Evolutionary conservation across 1,139 yeast genomes (phyloP).

Genomic region (Magnusiomyces suaveolens): DNA sequence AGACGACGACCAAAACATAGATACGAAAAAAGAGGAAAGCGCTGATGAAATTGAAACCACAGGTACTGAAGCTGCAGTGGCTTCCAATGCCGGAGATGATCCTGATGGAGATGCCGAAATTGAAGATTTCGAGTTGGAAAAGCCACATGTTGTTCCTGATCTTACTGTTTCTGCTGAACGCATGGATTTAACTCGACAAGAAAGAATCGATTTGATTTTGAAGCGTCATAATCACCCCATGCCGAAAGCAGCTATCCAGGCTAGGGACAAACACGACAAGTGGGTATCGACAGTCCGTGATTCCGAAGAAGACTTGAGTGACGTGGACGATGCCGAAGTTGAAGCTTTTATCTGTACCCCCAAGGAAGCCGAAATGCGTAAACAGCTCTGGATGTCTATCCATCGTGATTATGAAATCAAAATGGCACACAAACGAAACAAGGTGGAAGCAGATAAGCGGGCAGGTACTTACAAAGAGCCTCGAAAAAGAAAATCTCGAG

Average conservation of each 20-base stretch:
- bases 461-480: slow-evolving; percentile 33
- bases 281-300: background rate
- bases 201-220: slow-evolving; percentile 13
- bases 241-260: background rate
- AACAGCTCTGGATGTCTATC: slow-evolving; percentile 77
- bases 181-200: slow-evolving; percentile 7
- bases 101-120: slow-evolving; percentile 2
- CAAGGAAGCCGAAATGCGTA: slow-evolving; percentile 61
- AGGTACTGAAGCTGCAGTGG: slow-evolving; percentile 1
- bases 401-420: slow-evolving; percentile 78
- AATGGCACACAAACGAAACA: slow-evolving; percentile 75
- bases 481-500: slow-evolving; percentile 21
- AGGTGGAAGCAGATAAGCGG: slow-evolving; percentile 71
- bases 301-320: slow-evolving; percentile 45
- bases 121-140: slow-evolving; percentile 1
- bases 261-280: background rate
- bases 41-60: slow-evolving; percentile 24
- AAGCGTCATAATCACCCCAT: slow-evolving; percentile 13
- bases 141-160: background rate
- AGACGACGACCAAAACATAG: slow-evolving; percentile 19
- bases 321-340: slow-evolving; percentile 76
- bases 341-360: slow-evolving; percentile 49
- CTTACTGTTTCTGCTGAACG: background rate
- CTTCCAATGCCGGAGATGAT: slow-evolving; percentile 1
- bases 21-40: slow-evolving; percentile 13